A percentile compares a stretch with the other conserved stretches of the same genome.
Conservation (phyloP, 1,139 yeast species). For the Protomyces pachydermus region DNA sequence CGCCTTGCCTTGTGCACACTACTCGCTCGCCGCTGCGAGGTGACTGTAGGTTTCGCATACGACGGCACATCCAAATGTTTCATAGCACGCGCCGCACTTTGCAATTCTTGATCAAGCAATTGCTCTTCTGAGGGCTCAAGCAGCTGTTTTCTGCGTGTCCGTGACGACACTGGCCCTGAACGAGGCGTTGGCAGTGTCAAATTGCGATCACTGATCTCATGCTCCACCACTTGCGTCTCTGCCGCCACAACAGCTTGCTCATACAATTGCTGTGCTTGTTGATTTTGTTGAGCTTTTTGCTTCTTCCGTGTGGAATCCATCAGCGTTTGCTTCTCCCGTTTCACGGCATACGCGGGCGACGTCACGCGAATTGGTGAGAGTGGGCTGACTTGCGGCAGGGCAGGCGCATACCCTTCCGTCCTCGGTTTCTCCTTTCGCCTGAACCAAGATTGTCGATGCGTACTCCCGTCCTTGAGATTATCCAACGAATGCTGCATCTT, state of each 20-base stretch:
- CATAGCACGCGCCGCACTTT: neutral
- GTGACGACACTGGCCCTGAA: neutral
- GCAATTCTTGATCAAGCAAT: neutral
- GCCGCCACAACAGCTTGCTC: neutral
- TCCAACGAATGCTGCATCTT: neutral
- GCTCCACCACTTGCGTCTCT: neutral
- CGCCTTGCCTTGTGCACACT: neutral
- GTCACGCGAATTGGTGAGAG: neutral
- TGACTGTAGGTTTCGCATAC: neutral
- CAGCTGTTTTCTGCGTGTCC: neutral
- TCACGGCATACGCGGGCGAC: neutral
- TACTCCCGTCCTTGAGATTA: neutral
- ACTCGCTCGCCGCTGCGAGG: neutral
- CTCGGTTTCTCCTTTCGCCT: neutral
- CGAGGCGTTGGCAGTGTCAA: neutral
- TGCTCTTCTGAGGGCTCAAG: neutral
- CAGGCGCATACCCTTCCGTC: neutral
- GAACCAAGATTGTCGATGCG: conserved; percentile 2
- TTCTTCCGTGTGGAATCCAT: neutral
- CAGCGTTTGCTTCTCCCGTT: neutral
- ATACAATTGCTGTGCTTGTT: neutral
- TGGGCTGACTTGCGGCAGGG: neutral
- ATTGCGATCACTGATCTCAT: neutral
- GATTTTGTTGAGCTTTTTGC: neutral
- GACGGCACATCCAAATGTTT: neutral